A percentile compares a stretch with the other conserved stretches of the same genome.
Conservation (phyloP, 2,329 filamentous ascomycete genomes). For the Chrysoporthe austroafricana region DNA sequence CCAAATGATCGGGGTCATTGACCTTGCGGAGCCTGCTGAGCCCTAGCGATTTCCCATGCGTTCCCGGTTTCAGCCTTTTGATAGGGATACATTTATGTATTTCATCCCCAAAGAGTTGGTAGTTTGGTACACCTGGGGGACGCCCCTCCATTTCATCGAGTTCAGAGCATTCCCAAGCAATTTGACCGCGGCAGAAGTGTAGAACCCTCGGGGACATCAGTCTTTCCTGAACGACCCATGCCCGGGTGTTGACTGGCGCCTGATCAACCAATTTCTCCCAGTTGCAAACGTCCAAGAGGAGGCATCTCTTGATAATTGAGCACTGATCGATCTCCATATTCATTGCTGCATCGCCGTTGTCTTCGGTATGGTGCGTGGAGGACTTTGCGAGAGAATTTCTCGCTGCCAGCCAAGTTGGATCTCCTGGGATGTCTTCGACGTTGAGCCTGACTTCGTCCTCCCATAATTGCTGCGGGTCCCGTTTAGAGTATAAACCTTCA, state of each 20-base stretch:
- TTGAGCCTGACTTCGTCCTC: constrained; percentile 12
- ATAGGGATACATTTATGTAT: constrained; percentile 3
- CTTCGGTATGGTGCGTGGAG: too few relatives aligned
- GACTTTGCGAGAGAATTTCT: too few relatives aligned
- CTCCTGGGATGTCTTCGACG: background rate
- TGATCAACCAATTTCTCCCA: constrained; percentile 18
- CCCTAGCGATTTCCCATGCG: background rate
- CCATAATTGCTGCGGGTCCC: constrained; percentile 16
- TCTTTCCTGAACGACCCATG: constrained; percentile 35
- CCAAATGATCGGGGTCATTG: background rate
- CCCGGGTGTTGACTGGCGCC: constrained; percentile 28
- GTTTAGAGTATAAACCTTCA: constrained; percentile 16
- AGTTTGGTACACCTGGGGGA: background rate
- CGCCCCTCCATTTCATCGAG: constrained; percentile 15
- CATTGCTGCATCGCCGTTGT: too few relatives aligned
- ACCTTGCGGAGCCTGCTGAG: background rate
- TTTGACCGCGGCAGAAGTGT: constrained; percentile 31
- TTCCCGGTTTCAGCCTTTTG: background rate
- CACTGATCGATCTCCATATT: too few relatives aligned
- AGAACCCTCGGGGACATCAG: constrained; percentile 32
- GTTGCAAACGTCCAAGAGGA: constrained; percentile 6
- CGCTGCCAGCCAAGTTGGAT: background rate
- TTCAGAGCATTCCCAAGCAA: constrained; percentile 32
- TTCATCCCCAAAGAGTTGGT: background rate
- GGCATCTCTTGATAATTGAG: too few relatives aligned